Conservation (phyloP, 768 basidiomycete genomes). For the Cubamyces sp. region DNA sequence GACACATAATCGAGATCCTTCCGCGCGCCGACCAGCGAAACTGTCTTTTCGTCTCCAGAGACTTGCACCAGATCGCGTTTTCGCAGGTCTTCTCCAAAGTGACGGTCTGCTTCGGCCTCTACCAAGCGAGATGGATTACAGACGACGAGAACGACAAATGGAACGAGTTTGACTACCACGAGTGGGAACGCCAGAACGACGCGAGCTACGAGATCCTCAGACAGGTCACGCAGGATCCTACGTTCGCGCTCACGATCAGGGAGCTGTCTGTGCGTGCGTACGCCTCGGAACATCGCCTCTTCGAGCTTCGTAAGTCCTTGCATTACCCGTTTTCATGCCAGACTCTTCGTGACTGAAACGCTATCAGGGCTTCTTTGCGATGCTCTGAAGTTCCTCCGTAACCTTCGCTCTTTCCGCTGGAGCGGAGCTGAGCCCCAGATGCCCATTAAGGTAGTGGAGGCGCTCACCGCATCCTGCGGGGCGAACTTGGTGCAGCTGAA, state of each 20-base stretch:
- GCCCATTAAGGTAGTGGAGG: too few relatives aligned
- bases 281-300: background rate
- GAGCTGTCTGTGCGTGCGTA: background rate
- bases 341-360: background rate
- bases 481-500: too few relatives aligned
- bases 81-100: background rate
- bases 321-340: background rate
- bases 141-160: background rate
- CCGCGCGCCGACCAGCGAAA: background rate
- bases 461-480: too few relatives aligned
- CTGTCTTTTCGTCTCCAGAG: background rate
- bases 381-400: too few relatives aligned
- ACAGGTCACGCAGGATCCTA: background rate
- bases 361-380: too few relatives aligned
- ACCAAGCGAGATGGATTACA: background rate
- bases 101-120: background rate
- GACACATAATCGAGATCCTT: background rate
- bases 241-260: background rate
- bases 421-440: too few relatives aligned
- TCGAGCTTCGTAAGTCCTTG: background rate
- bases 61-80: background rate
- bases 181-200: background rate
- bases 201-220: constrained; percentile 1
- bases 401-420: too few relatives aligned
- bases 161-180: background rate